Conservation (phyloP, 2,329 filamentous ascomycete species). For the Alternaria sp. region DNA sequence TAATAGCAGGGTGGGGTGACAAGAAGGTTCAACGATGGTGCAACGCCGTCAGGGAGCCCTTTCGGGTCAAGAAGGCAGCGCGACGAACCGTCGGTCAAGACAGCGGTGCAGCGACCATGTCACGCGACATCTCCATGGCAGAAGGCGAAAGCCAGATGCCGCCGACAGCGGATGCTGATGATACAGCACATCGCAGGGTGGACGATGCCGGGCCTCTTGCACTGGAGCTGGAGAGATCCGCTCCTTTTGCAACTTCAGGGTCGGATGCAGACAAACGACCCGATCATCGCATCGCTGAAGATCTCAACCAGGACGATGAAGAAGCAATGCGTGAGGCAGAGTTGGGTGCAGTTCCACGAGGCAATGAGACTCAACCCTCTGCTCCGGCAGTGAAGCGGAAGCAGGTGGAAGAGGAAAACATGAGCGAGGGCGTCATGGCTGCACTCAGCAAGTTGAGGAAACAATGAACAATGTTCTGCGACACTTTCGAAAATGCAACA, state of each 20-base stretch:
- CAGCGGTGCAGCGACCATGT: constrained; percentile 30
- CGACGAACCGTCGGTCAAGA: constrained; percentile 57
- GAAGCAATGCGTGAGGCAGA: constrained; percentile 52
- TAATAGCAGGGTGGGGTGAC: constrained; percentile 92
- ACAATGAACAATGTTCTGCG: constrained; percentile 18
- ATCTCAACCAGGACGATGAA: constrained; percentile 53
- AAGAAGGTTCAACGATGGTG: constrained; percentile 92
- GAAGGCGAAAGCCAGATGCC: constrained; percentile 27
- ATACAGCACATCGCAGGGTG: constrained; percentile 36
- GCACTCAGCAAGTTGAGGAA: constrained; percentile 63
- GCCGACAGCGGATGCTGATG: constrained; percentile 19
- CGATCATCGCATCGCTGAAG: constrained; percentile 42
- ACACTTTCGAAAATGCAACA: background rate
- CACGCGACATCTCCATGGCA: constrained; percentile 34
- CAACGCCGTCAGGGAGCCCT: constrained; percentile 81
- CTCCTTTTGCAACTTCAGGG: constrained; percentile 17
- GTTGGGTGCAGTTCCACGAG: constrained; percentile 14
- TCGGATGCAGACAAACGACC: constrained; percentile 49
- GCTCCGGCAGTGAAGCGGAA: constrained; percentile 44
- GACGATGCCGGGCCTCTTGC: constrained; percentile 42
- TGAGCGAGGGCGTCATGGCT: constrained; percentile 65
- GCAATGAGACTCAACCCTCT: constrained; percentile 26
- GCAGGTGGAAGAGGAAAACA: constrained; percentile 51
- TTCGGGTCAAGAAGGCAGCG: constrained; percentile 75
- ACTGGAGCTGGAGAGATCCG: constrained; percentile 27